These are phyloP conservation scores for Flaveria bidentis DNA, from an alignment of 129 eudicot genomes.

Conservation along the genomic window DNA sequence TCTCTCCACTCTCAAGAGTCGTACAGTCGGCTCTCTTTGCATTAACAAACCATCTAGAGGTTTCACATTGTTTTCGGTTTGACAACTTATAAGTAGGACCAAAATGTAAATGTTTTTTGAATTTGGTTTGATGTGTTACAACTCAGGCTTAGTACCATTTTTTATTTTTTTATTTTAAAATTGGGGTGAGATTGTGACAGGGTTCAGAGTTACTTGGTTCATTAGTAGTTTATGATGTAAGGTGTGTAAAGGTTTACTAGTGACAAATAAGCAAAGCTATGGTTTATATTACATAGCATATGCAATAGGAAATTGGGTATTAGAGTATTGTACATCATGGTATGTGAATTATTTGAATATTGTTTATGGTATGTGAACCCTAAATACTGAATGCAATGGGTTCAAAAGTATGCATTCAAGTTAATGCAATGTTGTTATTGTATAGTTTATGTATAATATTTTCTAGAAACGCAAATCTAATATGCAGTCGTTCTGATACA, in stretches of 20 bases:
- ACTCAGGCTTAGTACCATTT: neutral
- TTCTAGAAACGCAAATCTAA: neutral
- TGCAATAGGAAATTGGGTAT: neutral
- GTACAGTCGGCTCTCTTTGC: constrained; percentile 49
- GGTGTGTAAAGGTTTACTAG: no score
- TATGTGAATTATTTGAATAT: neutral
- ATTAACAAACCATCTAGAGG: constrained; percentile 60
- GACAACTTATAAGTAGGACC: constrained; percentile 23
- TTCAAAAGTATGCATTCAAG: neutral
- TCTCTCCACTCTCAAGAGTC: constrained; percentile 54
- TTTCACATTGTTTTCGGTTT: constrained; percentile 52
- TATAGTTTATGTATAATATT: neutral
- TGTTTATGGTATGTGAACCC: neutral
- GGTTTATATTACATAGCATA: neutral
- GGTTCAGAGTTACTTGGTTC: neutral
- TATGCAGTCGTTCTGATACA: no score
- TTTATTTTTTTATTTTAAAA: neutral
- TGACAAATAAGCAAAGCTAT: neutral
- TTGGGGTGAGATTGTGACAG: neutral
- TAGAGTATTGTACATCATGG: neutral
- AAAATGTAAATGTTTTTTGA: constrained; percentile 13
- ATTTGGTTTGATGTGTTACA: neutral
- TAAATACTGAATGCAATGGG: neutral
- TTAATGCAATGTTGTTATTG: neutral
- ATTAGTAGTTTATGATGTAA: neutral